Base-by-base conservation (phyloP, 345 rosid genomes). In the Rhizophora apiculata region DNA sequence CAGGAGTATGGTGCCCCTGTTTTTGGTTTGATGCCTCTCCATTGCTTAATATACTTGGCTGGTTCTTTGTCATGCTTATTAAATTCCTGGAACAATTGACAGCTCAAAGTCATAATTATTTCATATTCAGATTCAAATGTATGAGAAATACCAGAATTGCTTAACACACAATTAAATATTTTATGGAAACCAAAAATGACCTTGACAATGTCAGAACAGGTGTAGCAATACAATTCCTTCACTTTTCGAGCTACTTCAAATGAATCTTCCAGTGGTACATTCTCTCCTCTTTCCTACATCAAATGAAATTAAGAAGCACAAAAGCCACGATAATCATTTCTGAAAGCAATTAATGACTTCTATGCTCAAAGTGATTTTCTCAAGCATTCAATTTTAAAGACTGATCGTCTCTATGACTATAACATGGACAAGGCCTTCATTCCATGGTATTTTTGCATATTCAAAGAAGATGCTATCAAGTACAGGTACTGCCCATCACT, bases 11-110 rank as follows among this genome's bases (percentile, higher is more conserved):
- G 99, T 37, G 96, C 97, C 82, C 96, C 98, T 15, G 96, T 94
- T 88, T 91, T 94, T 63, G 95, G 96, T 83, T 92, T 94, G 51
- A 88, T 85, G 61, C 98, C 97, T 81, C 80, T 87, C 93, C 95
- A 91, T 46, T 89, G 98, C 82, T 92, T 95, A 63, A 92, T 82
- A 77, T 81, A 90, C 86, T 88, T 92, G 72, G 82, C 73, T 56
- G 99, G 96, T 74, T 92, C 99, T 79, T 90, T 95, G 82, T 95
- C 97, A 76, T 92, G 96, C 83, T 95, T 95, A 81, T 90, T 95
- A 81, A 67, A 95, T 80, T 95, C 99, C 99, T 95, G 87, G 48
- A 74, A 82, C 60, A 39, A 64, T 78, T 36, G 49, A 63, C 67
- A 66, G 31, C 24, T 10, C 16, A 22, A 11, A 19, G 26, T 49